A percentile compares a stretch with the other conserved stretches of the same genome.
These are phyloP conservation scores for Hypocrella siamensis DNA, from an alignment of 2,329 filamentous ascomycete species.

Conservation along the genomic window DNA sequence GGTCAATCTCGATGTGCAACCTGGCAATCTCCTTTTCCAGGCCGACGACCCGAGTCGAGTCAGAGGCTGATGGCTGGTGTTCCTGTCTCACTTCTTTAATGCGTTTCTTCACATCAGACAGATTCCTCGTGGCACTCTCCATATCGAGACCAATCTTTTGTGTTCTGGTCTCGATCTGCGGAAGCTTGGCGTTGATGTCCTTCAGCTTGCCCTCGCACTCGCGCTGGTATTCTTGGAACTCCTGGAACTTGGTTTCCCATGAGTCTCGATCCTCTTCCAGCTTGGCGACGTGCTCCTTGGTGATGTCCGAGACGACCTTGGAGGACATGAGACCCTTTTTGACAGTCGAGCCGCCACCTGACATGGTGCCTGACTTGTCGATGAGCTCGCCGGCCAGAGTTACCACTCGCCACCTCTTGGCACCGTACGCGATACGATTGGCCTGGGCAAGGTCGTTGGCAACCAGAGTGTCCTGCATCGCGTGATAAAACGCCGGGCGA, in stretches of 20 bases:
- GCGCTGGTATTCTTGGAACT: slow-evolving; percentile 72
- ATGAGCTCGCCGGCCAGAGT: slow-evolving; percentile 91
- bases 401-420: slow-evolving; percentile 87
- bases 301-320: slow-evolving; percentile 75
- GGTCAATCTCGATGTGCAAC: slow-evolving; percentile 63
- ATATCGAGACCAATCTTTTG: slow-evolving; percentile 84
- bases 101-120: slow-evolving; percentile 69
- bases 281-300: slow-evolving; percentile 76
- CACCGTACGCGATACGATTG: slow-evolving; percentile 91
- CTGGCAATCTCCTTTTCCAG: slow-evolving; percentile 66
- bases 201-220: slow-evolving; percentile 61
- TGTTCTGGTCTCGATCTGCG: slow-evolving; percentile 73
- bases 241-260: slow-evolving; percentile 67
- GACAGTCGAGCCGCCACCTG: slow-evolving; percentile 80
- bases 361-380: slow-evolving; percentile 98
- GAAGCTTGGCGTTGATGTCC: slow-evolving; percentile 62
- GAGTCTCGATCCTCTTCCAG: slow-evolving; percentile 76
- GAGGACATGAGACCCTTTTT: slow-evolving; percentile 94
- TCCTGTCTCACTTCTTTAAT: slow-evolving; percentile 73
- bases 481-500: slow-evolving; percentile 82
- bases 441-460: slow-evolving; percentile 88
- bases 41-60: slow-evolving; percentile 55
- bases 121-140: slow-evolving; percentile 71
- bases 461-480: slow-evolving; percentile 88
- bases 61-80: slow-evolving; percentile 64